Percentiles rank a stretch among this genome's conserved stretches.
phyloP scores from a whole-genome alignment of 2,329 filamentous ascomycete species.

The Trichoderma sp. region DNA sequence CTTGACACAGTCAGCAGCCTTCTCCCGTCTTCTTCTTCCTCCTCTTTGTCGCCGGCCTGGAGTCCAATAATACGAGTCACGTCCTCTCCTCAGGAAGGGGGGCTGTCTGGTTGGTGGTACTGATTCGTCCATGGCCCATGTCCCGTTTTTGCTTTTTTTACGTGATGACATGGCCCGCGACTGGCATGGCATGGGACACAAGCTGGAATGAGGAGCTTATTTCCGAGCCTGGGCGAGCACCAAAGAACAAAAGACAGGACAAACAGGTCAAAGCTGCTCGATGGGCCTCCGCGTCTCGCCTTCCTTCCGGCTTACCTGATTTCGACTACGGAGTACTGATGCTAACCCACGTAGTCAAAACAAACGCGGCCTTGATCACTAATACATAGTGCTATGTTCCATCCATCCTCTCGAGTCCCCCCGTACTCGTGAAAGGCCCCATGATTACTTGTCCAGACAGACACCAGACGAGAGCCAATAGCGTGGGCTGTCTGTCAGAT shows the following conservation, averaged over 20 bases:
- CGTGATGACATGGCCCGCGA: constrained; percentile 8
- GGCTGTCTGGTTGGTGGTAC: background rate
- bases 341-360: background rate
- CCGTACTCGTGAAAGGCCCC: background rate
- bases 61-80: background rate
- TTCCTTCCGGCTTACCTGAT: background rate
- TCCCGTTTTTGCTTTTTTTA: background rate
- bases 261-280: background rate
- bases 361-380: constrained; percentile 3
- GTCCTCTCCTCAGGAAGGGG: background rate
- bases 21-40: background rate
- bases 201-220: constrained; percentile 17
- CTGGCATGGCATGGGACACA: constrained; percentile 4
- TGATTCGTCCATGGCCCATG: background rate
- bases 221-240: background rate
- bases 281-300: background rate
- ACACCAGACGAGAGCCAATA: background rate
- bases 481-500: background rate
- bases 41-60: background rate
- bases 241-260: background rate
- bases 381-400: no score
- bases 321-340: background rate
- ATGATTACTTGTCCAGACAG: background rate
- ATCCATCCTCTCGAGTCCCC: background rate
- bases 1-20: background rate